Percentiles rank a stretch among this genome's conserved stretches.
Conservation (phyloP, 257 asterid species). For the Scutellaria galericulata region DNA sequence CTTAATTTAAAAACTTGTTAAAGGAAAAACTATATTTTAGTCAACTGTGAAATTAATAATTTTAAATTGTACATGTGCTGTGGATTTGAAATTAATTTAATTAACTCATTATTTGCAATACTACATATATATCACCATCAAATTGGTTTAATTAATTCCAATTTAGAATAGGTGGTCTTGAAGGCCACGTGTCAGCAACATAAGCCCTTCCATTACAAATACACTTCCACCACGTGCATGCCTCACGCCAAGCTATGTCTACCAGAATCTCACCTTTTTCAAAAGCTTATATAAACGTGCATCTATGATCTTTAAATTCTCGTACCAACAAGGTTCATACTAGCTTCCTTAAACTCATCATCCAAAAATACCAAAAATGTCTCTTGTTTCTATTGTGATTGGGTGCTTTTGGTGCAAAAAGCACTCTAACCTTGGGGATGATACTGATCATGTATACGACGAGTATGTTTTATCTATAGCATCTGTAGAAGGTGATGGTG, state of each 20-base stretch:
- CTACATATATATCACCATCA: too few species aligned
- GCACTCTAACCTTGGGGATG: not conserved
- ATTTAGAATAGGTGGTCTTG: too few species aligned
- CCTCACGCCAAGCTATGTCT: slow-evolving; percentile 28
- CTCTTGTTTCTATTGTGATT: not conserved
- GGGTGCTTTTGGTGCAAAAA: slow-evolving; percentile 11
- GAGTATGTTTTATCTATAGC: too few species aligned
- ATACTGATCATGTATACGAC: not conserved
- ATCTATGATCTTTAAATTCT: not conserved
- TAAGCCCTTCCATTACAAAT: not conserved
- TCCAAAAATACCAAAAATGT: slow-evolving; percentile 18
- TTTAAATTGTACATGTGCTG: too few species aligned
- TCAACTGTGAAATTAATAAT: too few species aligned
- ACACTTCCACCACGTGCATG: slow-evolving; percentile 35
- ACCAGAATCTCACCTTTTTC: slow-evolving; percentile 17
- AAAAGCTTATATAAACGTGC: slow-evolving; percentile 6
- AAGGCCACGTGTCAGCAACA: too few species aligned
- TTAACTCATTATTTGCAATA: too few species aligned
- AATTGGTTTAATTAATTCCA: too few species aligned
- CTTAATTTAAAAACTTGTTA: too few species aligned
- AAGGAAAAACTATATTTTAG: too few species aligned
- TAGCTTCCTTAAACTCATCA: not conserved
- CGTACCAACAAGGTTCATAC: not conserved
- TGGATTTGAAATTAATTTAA: too few species aligned
- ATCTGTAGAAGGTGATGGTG: slow-evolving; percentile 20